Percentiles rank a stretch among this genome's conserved stretches.
phyloP scores from a whole-genome alignment of 257 asterid genomes.

The Ocimum tenuiflorum region DNA sequence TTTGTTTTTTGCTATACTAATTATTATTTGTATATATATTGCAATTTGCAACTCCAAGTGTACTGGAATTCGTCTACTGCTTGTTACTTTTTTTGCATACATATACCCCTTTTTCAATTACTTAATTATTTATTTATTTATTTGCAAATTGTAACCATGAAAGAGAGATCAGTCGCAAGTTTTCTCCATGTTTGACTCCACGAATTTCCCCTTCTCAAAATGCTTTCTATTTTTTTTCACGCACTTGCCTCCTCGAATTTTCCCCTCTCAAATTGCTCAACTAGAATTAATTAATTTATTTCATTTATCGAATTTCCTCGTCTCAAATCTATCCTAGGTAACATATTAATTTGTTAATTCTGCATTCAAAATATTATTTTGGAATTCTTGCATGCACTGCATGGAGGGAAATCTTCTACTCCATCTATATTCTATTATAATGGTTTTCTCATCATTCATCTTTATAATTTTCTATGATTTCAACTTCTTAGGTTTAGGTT shows the following conservation, averaged over 20 bases:
- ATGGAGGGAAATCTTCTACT: too few species aligned
- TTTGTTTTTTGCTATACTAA: too few species aligned
- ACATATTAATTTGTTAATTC: background rate
- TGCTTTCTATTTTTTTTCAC: background rate
- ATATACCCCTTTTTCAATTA: background rate
- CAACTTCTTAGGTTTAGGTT: too few species aligned
- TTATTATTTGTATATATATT: too few species aligned
- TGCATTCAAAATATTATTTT: background rate
- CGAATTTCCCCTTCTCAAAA: background rate
- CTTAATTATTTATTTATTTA: background rate
- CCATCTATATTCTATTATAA: too few species aligned
- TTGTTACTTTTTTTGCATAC: background rate
- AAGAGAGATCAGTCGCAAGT: background rate
- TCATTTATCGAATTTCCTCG: slow-evolving; percentile 5
- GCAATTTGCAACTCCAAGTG: too few species aligned
- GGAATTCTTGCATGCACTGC: background rate
- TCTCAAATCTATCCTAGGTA: background rate
- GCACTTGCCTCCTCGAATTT: background rate
- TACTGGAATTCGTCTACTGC: background rate
- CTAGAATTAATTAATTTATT: background rate
- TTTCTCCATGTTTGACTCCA: background rate
- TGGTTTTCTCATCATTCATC: too few species aligned
- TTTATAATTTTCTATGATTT: too few species aligned
- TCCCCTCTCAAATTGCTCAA: background rate
- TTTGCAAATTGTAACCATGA: background rate